Base-by-base conservation (phyloP, 2,329 filamentous ascomycete genomes). In the Neonectria sp. region DNA sequence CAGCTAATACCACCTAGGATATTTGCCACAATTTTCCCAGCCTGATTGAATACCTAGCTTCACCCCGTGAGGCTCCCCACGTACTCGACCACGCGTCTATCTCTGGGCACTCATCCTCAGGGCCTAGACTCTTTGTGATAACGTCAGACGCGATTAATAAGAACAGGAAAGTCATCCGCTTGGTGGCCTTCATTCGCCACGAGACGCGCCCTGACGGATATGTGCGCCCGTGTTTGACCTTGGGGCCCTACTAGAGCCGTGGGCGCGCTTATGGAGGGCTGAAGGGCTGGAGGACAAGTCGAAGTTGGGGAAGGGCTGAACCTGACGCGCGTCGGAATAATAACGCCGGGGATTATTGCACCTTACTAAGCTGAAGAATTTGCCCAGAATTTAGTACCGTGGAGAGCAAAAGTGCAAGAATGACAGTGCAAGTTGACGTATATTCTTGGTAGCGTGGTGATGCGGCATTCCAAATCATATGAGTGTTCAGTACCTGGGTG, bases 81-180 rank as follows among this genome's bases (percentile, higher is more conserved):
- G 29, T n/a, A 55, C 15, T 25, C 24, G 52, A 52, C 57, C 63
- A 60, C 63, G 63, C 63, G 63, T 56, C 45, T 25, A 43, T 37
- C 7, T 60, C 35, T 15, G 11, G 48, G 45, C 52, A 33, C 40
- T n/a, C 24, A 25, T 55, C 25, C 29, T 56, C 45, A 58, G 35
- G 45, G 46, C 33, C 21, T 33, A 31, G 48, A n/a, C 31, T 53
- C 21, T 9, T 29, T 33, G 21, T 25, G 51, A 24, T 35, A 24
- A 53, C 51, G 51, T 53, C 51, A 53, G 51, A 53, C 33, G 33
- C 29, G 49, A 5, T 33, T 12, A 35, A 25, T 25, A 13, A 35
- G 17, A 35, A n/a, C 3, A 15, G 17, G n/a, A 53, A 15, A 24
- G n/a, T n/a, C n/a, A 12, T 31, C n/a, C n/a, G n/a, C n/a, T 21